Evolutionary conservation across 2,329 filamentous ascomycete genomes (phyloP), one percentile per base, ranked within the genome.

Genomic region (Trichophyton rubrum): DNA sequence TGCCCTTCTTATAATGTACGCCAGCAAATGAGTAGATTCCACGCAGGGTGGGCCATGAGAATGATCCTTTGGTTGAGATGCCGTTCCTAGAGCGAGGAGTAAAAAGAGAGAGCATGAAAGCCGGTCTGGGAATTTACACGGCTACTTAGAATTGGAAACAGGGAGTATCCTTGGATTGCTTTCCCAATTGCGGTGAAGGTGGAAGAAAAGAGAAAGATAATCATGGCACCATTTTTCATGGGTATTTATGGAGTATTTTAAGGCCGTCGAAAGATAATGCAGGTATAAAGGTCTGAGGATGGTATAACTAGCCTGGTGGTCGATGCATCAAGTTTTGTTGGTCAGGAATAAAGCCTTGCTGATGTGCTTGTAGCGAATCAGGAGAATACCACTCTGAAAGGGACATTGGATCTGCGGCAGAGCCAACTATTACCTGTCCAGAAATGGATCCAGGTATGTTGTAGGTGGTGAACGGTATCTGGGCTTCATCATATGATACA

Each of bases 1-100:
- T 59, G 47, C 56, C 61, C 59, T 15, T 62, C 59, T 53, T 51
- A 60, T 62, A 55, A 59, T 61, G 47, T 62, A 62, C 61, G 61
- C 61, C 61, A 47, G 61, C 59, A 59, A 62, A 62, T 62, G 38
- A 56, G 40, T 56, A 41, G 41, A 56, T 41, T 8, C 55, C 55
- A 56, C 33, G 38, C n/a, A 56, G n/a, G 49, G 49, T 53, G 22
- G n/a, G 49, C 49, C n/a, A 53, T 30, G 49, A 53, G 22, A n/a
- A 53, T 30, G 17, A 24, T 53, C 22, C 24, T 7, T 43, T 30
- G 49, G n/a, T n/a, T 53, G 49, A 33, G 49, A 53, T 53, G 24
- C 49, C 49, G 22, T 53, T 30, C 27, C 49, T 33, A 53, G 22
- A 6, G 27, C 13, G 49, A 30, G 17, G 11, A 56, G 45, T 53